These are phyloP conservation scores for Candida golubevii DNA, from an alignment of 805 yeast genomes.

Conservation along the genomic window DNA sequence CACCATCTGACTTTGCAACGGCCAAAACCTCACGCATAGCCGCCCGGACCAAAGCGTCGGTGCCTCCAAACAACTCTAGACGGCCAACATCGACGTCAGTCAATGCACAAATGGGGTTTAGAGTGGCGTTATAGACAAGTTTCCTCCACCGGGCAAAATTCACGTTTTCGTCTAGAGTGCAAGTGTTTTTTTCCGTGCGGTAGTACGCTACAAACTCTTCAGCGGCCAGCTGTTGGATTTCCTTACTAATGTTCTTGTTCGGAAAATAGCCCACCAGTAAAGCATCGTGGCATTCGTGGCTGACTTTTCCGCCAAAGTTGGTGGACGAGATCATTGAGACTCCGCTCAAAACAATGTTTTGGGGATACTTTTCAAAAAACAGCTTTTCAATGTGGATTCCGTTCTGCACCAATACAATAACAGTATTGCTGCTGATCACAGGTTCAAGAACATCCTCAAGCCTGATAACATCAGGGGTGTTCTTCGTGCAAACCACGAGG, in stretches of 20 bases:
- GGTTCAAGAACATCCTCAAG: constrained; percentile 50
- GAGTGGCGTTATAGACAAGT: constrained; percentile 63
- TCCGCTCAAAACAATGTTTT: constrained; percentile 32
- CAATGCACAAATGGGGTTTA: constrained; percentile 60
- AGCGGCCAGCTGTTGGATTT: constrained; percentile 32
- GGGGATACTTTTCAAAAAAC: constrained; percentile 29
- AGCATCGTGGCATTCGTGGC: constrained; percentile 26
- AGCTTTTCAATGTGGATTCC: constrained; percentile 36
- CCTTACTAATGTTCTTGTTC: constrained; percentile 29
- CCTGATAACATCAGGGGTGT: constrained; percentile 54
- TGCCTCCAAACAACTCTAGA: constrained; percentile 20
- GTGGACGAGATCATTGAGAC: constrained; percentile 35
- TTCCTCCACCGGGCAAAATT: constrained; percentile 59
- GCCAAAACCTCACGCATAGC: constrained; percentile 23
- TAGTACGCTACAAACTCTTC: constrained; percentile 45
- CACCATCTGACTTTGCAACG: constrained; percentile 25
- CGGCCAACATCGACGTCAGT: constrained; percentile 60
- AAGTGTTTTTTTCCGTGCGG: constrained; percentile 38
- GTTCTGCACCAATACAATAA: constrained; percentile 37
- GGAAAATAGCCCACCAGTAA: constrained; percentile 26
- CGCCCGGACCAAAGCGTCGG: constrained; percentile 16
- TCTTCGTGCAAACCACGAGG: constrained; percentile 58
- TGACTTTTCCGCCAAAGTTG: constrained; percentile 22
- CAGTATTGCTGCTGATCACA: constrained; percentile 34
- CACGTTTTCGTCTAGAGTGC: constrained; percentile 41